These are phyloP conservation scores for Ogataea allantospora DNA, from an alignment of 805 yeast genomes.

Conservation along the genomic window DNA sequence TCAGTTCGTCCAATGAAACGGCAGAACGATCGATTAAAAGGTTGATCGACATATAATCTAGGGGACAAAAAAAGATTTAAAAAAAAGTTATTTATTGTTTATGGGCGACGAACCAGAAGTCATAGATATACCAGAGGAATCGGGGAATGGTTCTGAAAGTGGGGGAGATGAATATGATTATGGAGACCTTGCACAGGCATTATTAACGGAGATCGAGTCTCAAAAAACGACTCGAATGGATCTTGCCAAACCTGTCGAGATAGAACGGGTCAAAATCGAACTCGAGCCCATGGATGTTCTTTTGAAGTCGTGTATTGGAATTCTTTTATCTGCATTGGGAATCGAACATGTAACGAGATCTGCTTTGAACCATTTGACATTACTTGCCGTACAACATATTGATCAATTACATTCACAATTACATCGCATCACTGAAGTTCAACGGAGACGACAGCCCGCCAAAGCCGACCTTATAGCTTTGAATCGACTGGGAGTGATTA, in stretches of 20 bases:
- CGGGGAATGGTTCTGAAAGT: conserved; percentile 1
- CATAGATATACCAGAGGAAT: background rate
- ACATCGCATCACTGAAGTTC: conserved; percentile 53
- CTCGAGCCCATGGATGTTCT: conserved; percentile 33
- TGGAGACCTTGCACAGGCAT: conserved; percentile 2
- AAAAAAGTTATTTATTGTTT: conserved; percentile 1
- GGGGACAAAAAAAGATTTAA: conserved; percentile 1
- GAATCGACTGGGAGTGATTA: conserved; percentile 42
- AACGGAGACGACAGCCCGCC: conserved; percentile 57
- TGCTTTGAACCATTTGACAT: conserved; percentile 40
- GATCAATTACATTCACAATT: conserved; percentile 40
- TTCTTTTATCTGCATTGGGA: conserved; percentile 35
- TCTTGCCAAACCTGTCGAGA: conserved; percentile 2
- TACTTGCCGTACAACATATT: conserved; percentile 36
- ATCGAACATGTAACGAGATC: conserved; percentile 28
- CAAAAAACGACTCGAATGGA: conserved; percentile 5
- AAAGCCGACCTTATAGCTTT: conserved; percentile 49
- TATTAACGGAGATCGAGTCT: conserved; percentile 2
- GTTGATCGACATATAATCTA: conserved; percentile 14
- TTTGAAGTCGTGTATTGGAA: conserved; percentile 35
- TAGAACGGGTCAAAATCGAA: conserved; percentile 7
- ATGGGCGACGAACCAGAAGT: conserved; percentile 5
- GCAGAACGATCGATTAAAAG: conserved; percentile 18
- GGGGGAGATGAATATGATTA: background rate
- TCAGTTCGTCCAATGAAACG: conserved; percentile 8